Evolutionary conservation across 306 rosid genomes (phyloP).

Genomic region (Cucurbita maxima): DNA sequence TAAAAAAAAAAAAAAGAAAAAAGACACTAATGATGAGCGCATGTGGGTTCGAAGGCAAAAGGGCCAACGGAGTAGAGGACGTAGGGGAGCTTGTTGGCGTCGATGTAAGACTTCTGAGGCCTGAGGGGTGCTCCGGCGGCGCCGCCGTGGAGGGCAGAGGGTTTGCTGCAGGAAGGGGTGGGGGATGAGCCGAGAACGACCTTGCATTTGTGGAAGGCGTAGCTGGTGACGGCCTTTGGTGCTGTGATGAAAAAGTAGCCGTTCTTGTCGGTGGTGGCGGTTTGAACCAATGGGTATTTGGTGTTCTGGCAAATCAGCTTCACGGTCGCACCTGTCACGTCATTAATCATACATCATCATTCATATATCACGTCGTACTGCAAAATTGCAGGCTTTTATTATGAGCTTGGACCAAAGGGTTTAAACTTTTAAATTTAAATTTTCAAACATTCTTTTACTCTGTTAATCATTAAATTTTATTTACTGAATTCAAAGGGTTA

Average conservation of each 20-base stretch:
- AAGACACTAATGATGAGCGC: slow-evolving; percentile 11
- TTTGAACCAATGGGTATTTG: slow-evolving; percentile 17
- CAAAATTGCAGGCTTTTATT: background rate
- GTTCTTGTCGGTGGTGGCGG: slow-evolving; percentile 40
- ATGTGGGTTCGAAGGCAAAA: slow-evolving; percentile 60
- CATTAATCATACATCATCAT: background rate
- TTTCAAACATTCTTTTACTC: no score
- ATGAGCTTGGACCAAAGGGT: no score
- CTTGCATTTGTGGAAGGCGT: slow-evolving; percentile 56
- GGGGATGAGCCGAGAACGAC: slow-evolving; percentile 38
- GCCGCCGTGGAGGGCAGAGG: slow-evolving; percentile 48
- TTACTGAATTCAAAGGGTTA: no score
- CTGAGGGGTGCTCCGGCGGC: slow-evolving; percentile 28
- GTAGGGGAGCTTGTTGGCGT: slow-evolving; percentile 25
- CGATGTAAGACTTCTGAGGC: slow-evolving; percentile 31
- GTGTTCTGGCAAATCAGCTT: slow-evolving; percentile 63
- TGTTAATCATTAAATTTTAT: no score
- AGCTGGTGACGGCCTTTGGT: slow-evolving; percentile 44
- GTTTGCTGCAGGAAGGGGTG: slow-evolving; percentile 20
- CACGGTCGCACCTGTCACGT: slow-evolving; percentile 40
- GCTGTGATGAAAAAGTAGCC: slow-evolving; percentile 68
- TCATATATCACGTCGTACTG: background rate
- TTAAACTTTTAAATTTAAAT: no score
- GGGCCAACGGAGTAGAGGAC: slow-evolving; percentile 62
- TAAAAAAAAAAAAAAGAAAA: no score